Percentiles rank a stretch among this genome's conserved stretches.
Evolutionary conservation across 495 filamentous ascomycete genomes (phyloP).

Genomic region (Copromyces sp.): DNA sequence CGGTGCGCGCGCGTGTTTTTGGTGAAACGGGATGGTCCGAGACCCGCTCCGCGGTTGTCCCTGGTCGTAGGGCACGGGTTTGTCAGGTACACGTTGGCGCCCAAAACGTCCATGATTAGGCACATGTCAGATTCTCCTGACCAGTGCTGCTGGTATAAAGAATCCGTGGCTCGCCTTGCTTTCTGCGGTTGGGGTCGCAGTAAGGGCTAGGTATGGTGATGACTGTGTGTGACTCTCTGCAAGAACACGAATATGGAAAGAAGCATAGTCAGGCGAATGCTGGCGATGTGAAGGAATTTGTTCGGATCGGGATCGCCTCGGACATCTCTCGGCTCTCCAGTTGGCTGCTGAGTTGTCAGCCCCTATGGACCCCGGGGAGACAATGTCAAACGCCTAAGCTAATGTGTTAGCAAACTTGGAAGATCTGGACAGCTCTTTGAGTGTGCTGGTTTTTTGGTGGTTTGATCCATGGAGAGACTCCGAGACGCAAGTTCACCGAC

Average conservation of each 20-base stretch:
- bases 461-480: background rate
- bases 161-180: background rate
- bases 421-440: background rate
- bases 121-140: background rate
- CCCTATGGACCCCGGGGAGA: background rate
- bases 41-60: background rate
- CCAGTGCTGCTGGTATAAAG: background rate
- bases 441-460: background rate
- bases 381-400: background rate
- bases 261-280: background rate
- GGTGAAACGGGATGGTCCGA: background rate
- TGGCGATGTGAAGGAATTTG: background rate
- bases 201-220: too few relatives aligned
- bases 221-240: background rate
- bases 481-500: background rate
- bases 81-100: background rate
- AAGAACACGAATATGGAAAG: background rate
- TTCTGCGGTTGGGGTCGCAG: background rate
- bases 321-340: background rate
- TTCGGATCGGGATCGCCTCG: background rate
- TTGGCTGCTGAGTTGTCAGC: background rate
- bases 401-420: background rate
- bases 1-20: background rate
- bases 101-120: background rate
- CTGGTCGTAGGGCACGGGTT: background rate